Evolutionary conservation across 2,329 filamentous ascomycete species (phyloP).

Genomic region (Monosporascus sp.): DNA sequence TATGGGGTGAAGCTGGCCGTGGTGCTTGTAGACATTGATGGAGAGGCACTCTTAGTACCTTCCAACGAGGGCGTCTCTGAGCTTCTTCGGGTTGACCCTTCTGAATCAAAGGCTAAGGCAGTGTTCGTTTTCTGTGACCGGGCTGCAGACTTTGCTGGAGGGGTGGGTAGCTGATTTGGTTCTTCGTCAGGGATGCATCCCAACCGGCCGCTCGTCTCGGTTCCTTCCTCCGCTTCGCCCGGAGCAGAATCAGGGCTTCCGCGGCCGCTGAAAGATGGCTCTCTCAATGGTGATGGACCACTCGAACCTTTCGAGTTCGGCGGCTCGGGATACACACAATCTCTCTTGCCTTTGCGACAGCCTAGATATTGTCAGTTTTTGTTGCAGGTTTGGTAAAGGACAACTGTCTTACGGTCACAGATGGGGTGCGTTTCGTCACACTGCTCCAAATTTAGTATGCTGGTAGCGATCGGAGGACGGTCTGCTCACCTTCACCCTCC

Average conservation of each 20-base stretch:
- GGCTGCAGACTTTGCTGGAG: constrained; percentile 13
- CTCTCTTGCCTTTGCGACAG: constrained; percentile 85
- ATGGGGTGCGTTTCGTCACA: constrained; percentile 86
- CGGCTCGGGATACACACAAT: constrained; percentile 83
- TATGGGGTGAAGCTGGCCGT: constrained; percentile 31
- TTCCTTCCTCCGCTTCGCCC: constrained; percentile 45
- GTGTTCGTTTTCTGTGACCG: constrained; percentile 32
- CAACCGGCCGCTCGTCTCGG: constrained; percentile 39
- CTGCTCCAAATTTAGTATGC: constrained; percentile 41
- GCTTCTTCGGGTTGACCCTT: constrained; percentile 36
- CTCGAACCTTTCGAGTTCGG: constrained; percentile 39
- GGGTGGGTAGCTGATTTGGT: constrained; percentile 6
- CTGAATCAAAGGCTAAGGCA: constrained; percentile 32
- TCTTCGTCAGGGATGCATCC: constrained; percentile 43
- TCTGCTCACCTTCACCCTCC: constrained; percentile 71
- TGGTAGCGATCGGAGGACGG: constrained; percentile 2
- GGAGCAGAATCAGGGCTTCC: constrained; percentile 51
- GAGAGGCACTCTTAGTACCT: constrained; percentile 47
- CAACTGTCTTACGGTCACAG: constrained; percentile 63
- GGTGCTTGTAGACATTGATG: constrained; percentile 44
- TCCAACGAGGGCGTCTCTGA: constrained; percentile 52
- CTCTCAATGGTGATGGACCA: constrained; percentile 31
- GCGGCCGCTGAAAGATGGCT: constrained; percentile 34
- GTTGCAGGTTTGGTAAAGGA: constrained; percentile 2
- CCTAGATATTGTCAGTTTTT: constrained; percentile 44